phyloP scores from a whole-genome alignment of 2,329 filamentous ascomycete species.

The Thelonectria discophora region DNA sequence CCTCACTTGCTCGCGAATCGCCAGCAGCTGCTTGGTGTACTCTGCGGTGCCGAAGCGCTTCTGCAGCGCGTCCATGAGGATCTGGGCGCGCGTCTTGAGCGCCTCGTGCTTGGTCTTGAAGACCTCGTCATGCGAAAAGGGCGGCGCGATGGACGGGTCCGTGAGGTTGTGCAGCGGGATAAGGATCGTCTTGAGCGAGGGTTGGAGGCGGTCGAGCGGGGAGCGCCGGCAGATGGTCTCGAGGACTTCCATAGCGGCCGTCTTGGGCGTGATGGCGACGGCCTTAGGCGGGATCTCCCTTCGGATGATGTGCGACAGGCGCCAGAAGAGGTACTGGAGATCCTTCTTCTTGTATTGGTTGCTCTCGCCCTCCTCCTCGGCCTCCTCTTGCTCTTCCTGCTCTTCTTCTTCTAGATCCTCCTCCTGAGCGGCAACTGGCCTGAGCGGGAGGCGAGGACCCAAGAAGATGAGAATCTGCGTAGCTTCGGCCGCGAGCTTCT shows the following conservation, averaged over 20 bases:
- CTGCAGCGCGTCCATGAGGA: constrained; percentile 84
- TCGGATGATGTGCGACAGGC: constrained; percentile 80
- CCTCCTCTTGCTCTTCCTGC: constrained; percentile 47
- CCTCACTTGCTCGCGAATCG: constrained; percentile 77
- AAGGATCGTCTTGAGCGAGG: constrained; percentile 69
- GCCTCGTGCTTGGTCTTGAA: constrained; percentile 76
- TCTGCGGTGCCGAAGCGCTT: constrained; percentile 82
- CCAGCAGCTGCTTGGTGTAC: constrained; percentile 78
- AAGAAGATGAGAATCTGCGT: constrained; percentile 87
- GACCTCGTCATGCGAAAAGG: constrained; percentile 73
- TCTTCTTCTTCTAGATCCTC: constrained; percentile 52
- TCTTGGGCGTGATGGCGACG: constrained; percentile 75
- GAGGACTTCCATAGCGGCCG: constrained; percentile 77
- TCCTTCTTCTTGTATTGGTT: constrained; percentile 50
- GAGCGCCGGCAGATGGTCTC: constrained; percentile 73
- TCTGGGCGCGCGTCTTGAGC: constrained; percentile 76
- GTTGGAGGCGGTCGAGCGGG: constrained; percentile 63
- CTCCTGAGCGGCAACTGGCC: constrained; percentile 50
- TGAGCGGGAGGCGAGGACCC: constrained; percentile 62
- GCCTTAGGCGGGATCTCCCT: constrained; percentile 74
- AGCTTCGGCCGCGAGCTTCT: constrained; percentile 79
- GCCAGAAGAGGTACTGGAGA: constrained; percentile 79
- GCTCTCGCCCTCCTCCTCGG: constrained; percentile 54
- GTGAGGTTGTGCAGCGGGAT: constrained; percentile 81
- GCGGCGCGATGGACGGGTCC: constrained; percentile 76